phyloP scores from a whole-genome alignment of 495 filamentous ascomycete species.

The Neohortaea acidophila region DNA sequence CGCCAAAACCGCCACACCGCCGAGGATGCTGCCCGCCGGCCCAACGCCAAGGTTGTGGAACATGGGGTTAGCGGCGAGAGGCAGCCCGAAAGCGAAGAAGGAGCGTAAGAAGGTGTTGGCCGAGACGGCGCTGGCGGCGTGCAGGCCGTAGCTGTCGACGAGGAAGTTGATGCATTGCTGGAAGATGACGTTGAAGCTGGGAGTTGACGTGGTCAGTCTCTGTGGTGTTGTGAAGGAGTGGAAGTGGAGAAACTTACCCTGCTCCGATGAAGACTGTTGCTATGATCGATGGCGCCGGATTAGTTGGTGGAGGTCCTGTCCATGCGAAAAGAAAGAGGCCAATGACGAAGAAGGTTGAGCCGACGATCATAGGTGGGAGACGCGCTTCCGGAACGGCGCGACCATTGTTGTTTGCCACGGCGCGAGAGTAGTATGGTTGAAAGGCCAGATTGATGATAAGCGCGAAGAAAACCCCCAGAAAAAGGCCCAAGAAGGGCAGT shows the following conservation, averaged over 20 bases:
- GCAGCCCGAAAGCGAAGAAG: conserved; percentile 16
- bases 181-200: conserved; percentile 21
- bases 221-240: conserved; percentile 11
- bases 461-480: conserved; percentile 28
- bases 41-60: conserved; percentile 18
- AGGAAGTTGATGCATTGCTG: conserved; percentile 21
- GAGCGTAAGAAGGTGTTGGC: conserved; percentile 20
- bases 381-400: conserved; percentile 24
- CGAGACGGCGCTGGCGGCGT: conserved; percentile 17
- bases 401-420: conserved; percentile 14
- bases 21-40: conserved; percentile 14
- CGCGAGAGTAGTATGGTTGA: conserved; percentile 18
- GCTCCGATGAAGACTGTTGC: no score
- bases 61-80: conserved; percentile 17
- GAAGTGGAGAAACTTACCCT: no score
- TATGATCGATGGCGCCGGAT: conserved; percentile 23
- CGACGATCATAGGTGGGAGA: conserved; percentile 25
- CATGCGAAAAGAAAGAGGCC: conserved; percentile 26
- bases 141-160: conserved; percentile 17
- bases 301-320: conserved; percentile 18
- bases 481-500: conserved; percentile 40
- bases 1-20: conserved; percentile 10
- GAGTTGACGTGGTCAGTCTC: no score
- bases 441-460: conserved; percentile 20
- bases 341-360: conserved; percentile 18